Percentiles rank a stretch among this genome's conserved stretches.
Conservation (phyloP, 495 filamentous ascomycete genomes). For the Immersiella caudata region DNA sequence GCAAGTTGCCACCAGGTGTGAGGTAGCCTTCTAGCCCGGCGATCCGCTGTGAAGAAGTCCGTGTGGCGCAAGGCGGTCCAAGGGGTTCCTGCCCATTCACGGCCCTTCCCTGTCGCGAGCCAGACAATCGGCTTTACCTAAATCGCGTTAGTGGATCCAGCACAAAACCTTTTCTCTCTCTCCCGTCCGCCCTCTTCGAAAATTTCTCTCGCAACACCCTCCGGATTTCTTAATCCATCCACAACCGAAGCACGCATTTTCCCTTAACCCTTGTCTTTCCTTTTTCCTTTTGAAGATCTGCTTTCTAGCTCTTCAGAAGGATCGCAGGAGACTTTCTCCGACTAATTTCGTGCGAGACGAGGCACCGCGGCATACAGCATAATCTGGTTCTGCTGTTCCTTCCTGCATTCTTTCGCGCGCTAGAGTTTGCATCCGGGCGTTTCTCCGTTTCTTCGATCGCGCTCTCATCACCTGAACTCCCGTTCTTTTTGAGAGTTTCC, state of each 20-base stretch:
- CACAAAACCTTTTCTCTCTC: slow-evolving; percentile 39
- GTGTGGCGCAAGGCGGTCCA: background rate
- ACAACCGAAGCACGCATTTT: slow-evolving; percentile 27
- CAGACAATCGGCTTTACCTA: slow-evolving; percentile 27
- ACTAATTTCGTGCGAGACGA: slow-evolving; percentile 13
- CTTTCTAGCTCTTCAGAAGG: slow-evolving; percentile 45
- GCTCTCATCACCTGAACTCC: slow-evolving; percentile 38
- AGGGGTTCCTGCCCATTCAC: background rate
- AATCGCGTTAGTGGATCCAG: slow-evolving; percentile 37
- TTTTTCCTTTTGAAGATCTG: slow-evolving; percentile 44
- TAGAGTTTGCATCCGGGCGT: slow-evolving; percentile 27
- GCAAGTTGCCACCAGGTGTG: background rate
- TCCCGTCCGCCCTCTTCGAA: slow-evolving; percentile 37
- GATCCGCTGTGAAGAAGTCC: background rate
- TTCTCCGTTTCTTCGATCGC: slow-evolving; percentile 23
- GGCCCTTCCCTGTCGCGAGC: background rate
- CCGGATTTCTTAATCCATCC: slow-evolving; percentile 45
- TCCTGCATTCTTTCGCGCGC: slow-evolving; percentile 40
- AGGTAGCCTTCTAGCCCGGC: background rate
- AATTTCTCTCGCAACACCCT: slow-evolving; percentile 32
- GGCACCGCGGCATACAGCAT: slow-evolving; percentile 23
- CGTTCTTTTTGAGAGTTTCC: slow-evolving; percentile 48
- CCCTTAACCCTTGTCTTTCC: slow-evolving; percentile 38
- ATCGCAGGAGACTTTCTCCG: slow-evolving; percentile 41
- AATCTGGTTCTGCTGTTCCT: slow-evolving; percentile 37